Percentiles rank a stretch among this genome's conserved stretches.
These are phyloP conservation scores for Hordeum marinum DNA, from an alignment of 176 grass and related monocot genomes.

Conservation along the genomic window DNA sequence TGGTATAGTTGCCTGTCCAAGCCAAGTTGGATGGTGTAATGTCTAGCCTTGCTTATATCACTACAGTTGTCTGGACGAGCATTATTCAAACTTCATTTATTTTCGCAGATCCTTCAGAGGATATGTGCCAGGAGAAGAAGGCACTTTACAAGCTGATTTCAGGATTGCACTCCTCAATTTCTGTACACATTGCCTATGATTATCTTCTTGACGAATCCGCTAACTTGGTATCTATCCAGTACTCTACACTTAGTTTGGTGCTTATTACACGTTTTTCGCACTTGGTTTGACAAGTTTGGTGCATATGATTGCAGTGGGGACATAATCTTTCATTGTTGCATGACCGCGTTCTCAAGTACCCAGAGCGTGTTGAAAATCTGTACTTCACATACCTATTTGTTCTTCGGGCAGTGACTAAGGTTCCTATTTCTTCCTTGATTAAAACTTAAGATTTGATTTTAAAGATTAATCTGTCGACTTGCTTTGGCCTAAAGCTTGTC, in stretches of 20 bases:
- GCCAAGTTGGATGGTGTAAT: not conserved
- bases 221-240: slow-evolving; percentile 45
- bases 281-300: slow-evolving; percentile 21
- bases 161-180: slow-evolving; percentile 94
- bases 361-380: slow-evolving; percentile 77
- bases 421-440: slow-evolving; percentile 26
- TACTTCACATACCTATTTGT: slow-evolving; percentile 96
- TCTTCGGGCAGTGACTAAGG: slow-evolving; percentile 96
- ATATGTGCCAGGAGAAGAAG: slow-evolving; percentile 88
- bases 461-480: not conserved
- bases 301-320: slow-evolving; percentile 65
- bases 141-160: slow-evolving; percentile 92
- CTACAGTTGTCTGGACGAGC: not conserved
- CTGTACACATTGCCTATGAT: slow-evolving; percentile 94
- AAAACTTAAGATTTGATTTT: not conserved
- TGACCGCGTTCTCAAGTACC: slow-evolving; percentile 79
- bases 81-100: slow-evolving; percentile 2
- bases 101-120: slow-evolving; percentile 81
- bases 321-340: slow-evolving; percentile 77
- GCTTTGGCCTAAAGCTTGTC: not conserved
- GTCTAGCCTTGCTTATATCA: not conserved
- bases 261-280: slow-evolving; percentile 5
- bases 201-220: slow-evolving; percentile 64
- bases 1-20: not conserved
- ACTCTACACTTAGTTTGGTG: not conserved